phyloP scores from a whole-genome alignment of 2,329 filamentous ascomycete species.

The Tolypocladium pustulatum region DNA sequence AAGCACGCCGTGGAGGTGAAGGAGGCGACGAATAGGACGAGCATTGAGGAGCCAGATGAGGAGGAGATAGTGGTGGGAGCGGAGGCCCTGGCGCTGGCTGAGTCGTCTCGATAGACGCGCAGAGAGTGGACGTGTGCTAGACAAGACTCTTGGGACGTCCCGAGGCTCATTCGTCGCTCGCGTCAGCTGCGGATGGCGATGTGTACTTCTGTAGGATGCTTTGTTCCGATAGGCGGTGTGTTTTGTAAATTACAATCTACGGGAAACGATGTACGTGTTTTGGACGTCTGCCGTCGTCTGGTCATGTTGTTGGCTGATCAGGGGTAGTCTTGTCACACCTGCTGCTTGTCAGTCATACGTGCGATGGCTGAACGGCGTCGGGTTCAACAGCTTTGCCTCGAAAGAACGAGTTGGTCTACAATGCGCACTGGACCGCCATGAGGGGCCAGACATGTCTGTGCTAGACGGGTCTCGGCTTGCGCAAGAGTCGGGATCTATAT shows the following conservation, averaged over 20 bases:
- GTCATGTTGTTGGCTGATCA: not conserved
- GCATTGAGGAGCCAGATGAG: slow-evolving; percentile 49
- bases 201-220: slow-evolving; percentile 2
- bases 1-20: slow-evolving; percentile 38
- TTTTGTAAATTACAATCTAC: slow-evolving; percentile 5
- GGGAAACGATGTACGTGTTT: not conserved
- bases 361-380: too few species aligned
- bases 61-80: slow-evolving; percentile 32
- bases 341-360: not conserved
- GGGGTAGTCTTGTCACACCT: not conserved
- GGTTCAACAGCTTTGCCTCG: not conserved
- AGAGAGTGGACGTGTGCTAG: not conserved
- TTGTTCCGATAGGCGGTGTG: not conserved
- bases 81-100: slow-evolving; percentile 2
- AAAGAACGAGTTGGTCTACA: too few species aligned
- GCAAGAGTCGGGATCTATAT: not conserved
- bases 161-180: not conserved
- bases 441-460: too few species aligned
- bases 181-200: not conserved
- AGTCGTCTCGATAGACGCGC: not conserved
- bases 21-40: slow-evolving; percentile 44
- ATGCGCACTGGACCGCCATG: too few species aligned
- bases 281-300: not conserved
- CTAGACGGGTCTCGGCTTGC: too few species aligned
- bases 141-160: not conserved